These are phyloP conservation scores for Nematocida homosporus DNA, from an alignment of 371 early-diverging fungal genomes.

Conservation along the genomic window DNA sequence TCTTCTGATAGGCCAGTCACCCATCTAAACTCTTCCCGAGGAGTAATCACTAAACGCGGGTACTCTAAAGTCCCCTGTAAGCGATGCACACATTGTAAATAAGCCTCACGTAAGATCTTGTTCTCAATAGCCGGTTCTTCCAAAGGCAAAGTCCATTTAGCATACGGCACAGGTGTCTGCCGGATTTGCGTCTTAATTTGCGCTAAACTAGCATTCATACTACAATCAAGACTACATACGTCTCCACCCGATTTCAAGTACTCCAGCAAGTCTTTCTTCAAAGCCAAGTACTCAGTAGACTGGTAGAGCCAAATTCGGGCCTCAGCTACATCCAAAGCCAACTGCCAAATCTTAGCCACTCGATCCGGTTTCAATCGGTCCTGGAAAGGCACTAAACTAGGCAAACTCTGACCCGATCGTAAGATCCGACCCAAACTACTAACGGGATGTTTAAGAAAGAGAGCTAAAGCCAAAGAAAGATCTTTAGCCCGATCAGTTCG, in stretches of 20 bases:
- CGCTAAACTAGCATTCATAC: background rate
- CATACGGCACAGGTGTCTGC: conserved; percentile 17
- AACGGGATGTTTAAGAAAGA: conserved; percentile 9
- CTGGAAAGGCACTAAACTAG: conserved; percentile 14
- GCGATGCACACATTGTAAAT: conserved; percentile 19
- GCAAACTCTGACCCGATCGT: background rate
- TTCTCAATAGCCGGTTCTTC: conserved; percentile 25
- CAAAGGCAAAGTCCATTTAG: background rate
- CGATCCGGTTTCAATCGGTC: background rate
- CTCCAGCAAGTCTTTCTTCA: conserved; percentile 38
- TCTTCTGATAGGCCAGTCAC: conserved; percentile 32
- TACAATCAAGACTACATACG: background rate
- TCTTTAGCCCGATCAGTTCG: conserved; percentile 6
- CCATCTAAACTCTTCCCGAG: background rate
- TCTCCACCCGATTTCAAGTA: conserved; percentile 44
- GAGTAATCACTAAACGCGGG: background rate
- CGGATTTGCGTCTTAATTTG: conserved; percentile 1
- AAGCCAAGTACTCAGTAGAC: background rate
- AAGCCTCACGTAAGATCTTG: conserved; percentile 6
- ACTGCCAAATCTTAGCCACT: background rate
- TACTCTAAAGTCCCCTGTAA: background rate
- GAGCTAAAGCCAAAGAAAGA: conserved; percentile 8
- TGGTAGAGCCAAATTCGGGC: background rate
- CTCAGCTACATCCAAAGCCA: background rate
- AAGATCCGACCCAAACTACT: background rate